Conservation (phyloP, 768 basidiomycete genomes). For the Suillus brevipes region DNA sequence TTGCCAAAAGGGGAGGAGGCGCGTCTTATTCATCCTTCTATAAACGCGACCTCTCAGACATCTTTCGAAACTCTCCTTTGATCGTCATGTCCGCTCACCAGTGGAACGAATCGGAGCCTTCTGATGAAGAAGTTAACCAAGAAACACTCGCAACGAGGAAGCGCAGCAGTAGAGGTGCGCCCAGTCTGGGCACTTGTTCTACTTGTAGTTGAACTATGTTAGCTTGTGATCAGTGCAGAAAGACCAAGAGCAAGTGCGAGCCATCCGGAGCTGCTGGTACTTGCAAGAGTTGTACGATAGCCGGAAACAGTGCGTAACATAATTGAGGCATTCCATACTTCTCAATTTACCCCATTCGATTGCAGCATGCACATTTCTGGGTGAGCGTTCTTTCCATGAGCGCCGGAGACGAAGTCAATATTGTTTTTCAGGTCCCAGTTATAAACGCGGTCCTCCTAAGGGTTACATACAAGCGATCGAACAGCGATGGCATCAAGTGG, state of each 20-base stretch:
- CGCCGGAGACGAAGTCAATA: background rate
- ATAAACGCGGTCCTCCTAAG: slow-evolving; percentile 83
- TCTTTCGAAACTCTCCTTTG: slow-evolving; percentile 10
- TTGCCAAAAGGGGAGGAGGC: background rate
- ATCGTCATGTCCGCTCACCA: slow-evolving; percentile 32
- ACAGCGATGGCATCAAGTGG: slow-evolving; percentile 88
- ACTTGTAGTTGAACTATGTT: slow-evolving; percentile 9
- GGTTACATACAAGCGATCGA: slow-evolving; percentile 95
- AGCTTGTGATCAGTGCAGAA: slow-evolving; percentile 89
- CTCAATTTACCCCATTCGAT: slow-evolving; percentile 17
- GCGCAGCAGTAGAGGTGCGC: slow-evolving; percentile 62
- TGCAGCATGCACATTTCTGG: slow-evolving; percentile 67
- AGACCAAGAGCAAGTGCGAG: slow-evolving; percentile 88
- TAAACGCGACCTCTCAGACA: slow-evolving; percentile 20
- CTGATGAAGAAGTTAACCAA: slow-evolving; percentile 53
- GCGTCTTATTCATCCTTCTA: slow-evolving; percentile 8
- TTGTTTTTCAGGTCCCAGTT: slow-evolving; percentile 59
- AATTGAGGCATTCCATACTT: background rate
- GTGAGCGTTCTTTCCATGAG: slow-evolving; percentile 29
- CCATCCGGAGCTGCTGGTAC: slow-evolving; percentile 46
- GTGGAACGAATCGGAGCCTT: slow-evolving; percentile 61
- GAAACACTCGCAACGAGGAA: slow-evolving; percentile 51
- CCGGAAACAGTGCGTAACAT: slow-evolving; percentile 49
- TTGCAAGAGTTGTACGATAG: slow-evolving; percentile 65
- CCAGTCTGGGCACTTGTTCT: background rate